Percentiles rank a stretch among this genome's conserved stretches.
phyloP scores from a whole-genome alignment of 1,139 yeast genomes.

The Debaryomyces fabryi region DNA sequence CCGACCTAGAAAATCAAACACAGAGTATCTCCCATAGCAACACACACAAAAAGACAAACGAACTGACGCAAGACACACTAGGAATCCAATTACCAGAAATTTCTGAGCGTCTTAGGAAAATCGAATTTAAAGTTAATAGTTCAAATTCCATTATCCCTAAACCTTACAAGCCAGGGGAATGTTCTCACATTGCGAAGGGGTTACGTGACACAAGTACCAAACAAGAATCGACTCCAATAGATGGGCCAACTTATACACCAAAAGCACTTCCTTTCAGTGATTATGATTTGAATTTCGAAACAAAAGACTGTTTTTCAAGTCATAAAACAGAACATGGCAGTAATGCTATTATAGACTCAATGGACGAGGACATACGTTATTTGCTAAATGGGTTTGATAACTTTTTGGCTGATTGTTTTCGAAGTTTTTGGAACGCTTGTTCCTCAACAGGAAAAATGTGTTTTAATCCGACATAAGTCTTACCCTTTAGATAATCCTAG shows the following conservation, averaged over 20 bases:
- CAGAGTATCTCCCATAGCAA: not conserved
- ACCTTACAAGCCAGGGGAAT: slow-evolving; percentile 5
- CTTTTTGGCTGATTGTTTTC: slow-evolving; percentile 20
- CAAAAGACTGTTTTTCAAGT: slow-evolving; percentile 13
- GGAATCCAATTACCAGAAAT: slow-evolving; percentile 9
- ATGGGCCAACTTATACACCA: slow-evolving; percentile 25
- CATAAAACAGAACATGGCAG: slow-evolving; percentile 11
- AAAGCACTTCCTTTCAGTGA: slow-evolving; percentile 29
- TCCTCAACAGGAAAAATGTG: not conserved
- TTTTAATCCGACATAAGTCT: not conserved
- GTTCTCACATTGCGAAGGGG: slow-evolving; percentile 3
- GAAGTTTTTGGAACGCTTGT: slow-evolving; percentile 5
- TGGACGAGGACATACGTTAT: slow-evolving; percentile 21
- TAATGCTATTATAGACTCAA: slow-evolving; percentile 21
- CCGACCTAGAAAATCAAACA: not conserved
- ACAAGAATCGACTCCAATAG: slow-evolving; percentile 11
- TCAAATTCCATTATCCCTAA: slow-evolving; percentile 24
- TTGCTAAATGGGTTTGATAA: slow-evolving; percentile 23
- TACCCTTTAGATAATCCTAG: not conserved
- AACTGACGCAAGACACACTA: not conserved
- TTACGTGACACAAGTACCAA: not conserved
- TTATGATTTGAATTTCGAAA: slow-evolving; percentile 22
- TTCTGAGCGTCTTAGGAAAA: slow-evolving; percentile 6
- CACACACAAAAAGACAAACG: not conserved
- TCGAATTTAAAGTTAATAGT: slow-evolving; percentile 20